Base-by-base conservation (phyloP, 2,329 filamentous ascomycete genomes). In the Endocalyx cinctus region DNA sequence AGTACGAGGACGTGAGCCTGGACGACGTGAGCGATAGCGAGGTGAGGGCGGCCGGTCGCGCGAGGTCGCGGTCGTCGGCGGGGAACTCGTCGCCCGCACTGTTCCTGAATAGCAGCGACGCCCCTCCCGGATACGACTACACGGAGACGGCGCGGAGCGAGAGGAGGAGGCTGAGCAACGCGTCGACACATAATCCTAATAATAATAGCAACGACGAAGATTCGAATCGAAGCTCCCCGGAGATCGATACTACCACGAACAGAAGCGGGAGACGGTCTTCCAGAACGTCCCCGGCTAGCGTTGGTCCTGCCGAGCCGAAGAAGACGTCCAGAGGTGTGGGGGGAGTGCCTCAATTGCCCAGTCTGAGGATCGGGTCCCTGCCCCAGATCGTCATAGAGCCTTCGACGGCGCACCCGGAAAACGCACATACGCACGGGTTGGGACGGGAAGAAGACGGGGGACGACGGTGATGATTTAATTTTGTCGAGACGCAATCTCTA, bases 301-400 rank as follows among this genome's bases (percentile, higher is more conserved):
- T n/a, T n/a, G n/a, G 20, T 23, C 20, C 20, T n/a, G 20, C 20
- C n/a, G 20, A 8, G 20, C 29, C 34, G 5, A 19, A 39, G 12
- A 36, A 49, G 12, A 35, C 42, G 11, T 51, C 55, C 10, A 59
- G 61, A 25, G 61, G 62, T 5, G 57, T 62, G 5, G 61, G 61
- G 13, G 62, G 59, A 2, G 47, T 57, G 6, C 70, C 70, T 0
- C 71, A 68, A 41, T 55, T 79, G 29, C 74, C 75, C 3, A 76
- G 69, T 44, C 46, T 79, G 43, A 63, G 66, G 29, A 59, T 79
- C 19, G 48, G 54, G 13, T 52, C 51, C 17, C 54, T 80, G 17
- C 77, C 77, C 4, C 67, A 70, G 43, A 81, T 81, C 48, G 67
- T 78, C 17, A 69, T 79, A 29, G 70, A 79, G 47, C 70, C 71